A percentile compares a stretch with the other conserved stretches of the same genome.
These are phyloP conservation scores for Beverwykella pulmonaria DNA, from an alignment of 495 filamentous ascomycete genomes.

Conservation along the genomic window DNA sequence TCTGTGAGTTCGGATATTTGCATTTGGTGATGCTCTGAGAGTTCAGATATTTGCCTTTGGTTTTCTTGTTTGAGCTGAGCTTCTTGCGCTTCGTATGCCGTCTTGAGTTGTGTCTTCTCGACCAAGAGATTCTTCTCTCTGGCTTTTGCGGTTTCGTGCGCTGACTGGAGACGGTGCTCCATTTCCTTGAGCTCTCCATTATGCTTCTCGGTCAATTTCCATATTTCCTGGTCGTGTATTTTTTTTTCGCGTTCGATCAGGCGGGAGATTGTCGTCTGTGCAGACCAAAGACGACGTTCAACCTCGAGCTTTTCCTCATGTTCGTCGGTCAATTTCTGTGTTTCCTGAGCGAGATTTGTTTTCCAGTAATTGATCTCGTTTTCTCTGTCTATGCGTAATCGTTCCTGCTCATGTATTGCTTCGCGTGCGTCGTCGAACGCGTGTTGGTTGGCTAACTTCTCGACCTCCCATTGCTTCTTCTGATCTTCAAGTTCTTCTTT, in stretches of 20 bases:
- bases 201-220: background rate
- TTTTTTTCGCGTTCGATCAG: too few relatives aligned
- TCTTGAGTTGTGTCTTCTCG: background rate
- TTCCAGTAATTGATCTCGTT: background rate
- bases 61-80: background rate
- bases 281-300: too few relatives aligned
- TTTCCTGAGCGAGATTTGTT: too few relatives aligned
- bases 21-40: background rate
- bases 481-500: background rate
- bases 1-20: background rate
- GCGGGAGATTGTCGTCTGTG: too few relatives aligned
- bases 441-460: background rate
- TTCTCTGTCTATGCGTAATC: background rate
- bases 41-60: background rate
- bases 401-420: background rate
- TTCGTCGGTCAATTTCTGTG: background rate
- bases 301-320: too few relatives aligned
- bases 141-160: background rate
- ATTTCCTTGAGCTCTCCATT: background rate
- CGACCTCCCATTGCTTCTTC: background rate
- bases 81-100: background rate
- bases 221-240: background rate
- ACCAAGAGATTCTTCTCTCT: background rate
- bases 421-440: too few relatives aligned
- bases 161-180: background rate